Evolutionary conservation across 768 basidiomycete species (phyloP).

Genomic region (Naganishia vaughanmartiniae): DNA sequence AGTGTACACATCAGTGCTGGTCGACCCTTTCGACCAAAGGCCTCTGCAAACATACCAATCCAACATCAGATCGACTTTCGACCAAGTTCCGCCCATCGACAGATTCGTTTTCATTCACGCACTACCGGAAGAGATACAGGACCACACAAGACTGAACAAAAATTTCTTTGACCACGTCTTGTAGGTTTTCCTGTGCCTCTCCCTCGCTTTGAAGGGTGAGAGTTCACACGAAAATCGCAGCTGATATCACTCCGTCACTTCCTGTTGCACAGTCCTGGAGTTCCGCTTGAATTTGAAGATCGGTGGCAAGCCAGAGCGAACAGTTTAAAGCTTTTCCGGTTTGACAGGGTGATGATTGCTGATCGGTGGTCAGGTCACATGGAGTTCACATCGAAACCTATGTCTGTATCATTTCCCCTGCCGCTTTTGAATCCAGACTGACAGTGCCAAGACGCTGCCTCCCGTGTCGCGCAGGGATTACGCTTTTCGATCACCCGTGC

Average conservation of each 20-base stretch:
- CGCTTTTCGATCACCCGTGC: constrained; percentile 36
- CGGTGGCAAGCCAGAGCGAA: constrained; percentile 35
- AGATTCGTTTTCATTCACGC: constrained; percentile 18
- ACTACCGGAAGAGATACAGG: constrained; percentile 29
- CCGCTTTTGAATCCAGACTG: neutral
- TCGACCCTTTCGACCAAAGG: constrained; percentile 23
- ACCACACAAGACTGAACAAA: constrained; percentile 36
- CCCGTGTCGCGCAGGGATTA: constrained; percentile 38
- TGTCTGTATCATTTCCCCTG: neutral
- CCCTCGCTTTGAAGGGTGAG: no score
- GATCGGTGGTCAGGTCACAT: constrained; percentile 38
- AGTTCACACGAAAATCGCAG: neutral
- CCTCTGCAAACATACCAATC: constrained; percentile 25
- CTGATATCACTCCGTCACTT: neutral
- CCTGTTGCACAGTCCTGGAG: neutral
- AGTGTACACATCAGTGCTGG: constrained; percentile 35
- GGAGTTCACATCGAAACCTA: neutral
- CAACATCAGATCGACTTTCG: neutral
- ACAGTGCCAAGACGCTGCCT: constrained; percentile 27
- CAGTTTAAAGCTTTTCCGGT: constrained; percentile 29
- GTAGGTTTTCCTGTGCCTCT: no score
- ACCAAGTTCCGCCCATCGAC: neutral
- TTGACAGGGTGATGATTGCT: constrained; percentile 33
- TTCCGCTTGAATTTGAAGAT: constrained; percentile 23
- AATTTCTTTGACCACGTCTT: constrained; percentile 41